phyloP scores from a whole-genome alignment of 441 rosid genomes.

The Hura crepitans region DNA sequence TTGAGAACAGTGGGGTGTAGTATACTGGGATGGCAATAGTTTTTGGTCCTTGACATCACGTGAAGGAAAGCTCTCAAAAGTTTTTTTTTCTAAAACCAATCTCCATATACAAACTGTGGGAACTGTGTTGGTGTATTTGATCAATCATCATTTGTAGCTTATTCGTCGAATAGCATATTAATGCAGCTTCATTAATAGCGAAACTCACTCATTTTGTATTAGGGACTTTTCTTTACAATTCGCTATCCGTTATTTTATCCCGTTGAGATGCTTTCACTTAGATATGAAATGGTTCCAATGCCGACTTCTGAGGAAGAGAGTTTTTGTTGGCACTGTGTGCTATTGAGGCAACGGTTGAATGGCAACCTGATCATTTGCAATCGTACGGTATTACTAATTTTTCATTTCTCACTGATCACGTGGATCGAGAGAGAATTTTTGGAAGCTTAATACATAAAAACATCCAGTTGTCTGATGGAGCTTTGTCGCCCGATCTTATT shows the following conservation, averaged over 20 bases:
- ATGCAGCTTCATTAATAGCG: background rate
- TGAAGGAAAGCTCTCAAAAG: background rate
- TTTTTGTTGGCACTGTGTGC: background rate
- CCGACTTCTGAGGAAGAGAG: background rate
- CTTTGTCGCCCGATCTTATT: too few relatives aligned
- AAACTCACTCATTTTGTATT: background rate
- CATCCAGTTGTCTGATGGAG: too few relatives aligned
- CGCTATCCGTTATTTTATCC: background rate
- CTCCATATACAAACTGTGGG: background rate
- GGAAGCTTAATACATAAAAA: too few relatives aligned
- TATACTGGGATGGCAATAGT: background rate
- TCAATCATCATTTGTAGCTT: slow-evolving; percentile 16
- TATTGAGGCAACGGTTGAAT: too few relatives aligned
- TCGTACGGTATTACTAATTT: too few relatives aligned
- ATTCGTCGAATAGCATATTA: background rate
- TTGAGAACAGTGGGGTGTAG: background rate
- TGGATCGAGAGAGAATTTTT: too few relatives aligned
- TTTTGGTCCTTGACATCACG: too few relatives aligned
- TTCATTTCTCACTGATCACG: too few relatives aligned
- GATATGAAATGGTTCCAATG: background rate
- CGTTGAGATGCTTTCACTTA: background rate
- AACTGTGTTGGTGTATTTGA: background rate
- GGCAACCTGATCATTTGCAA: too few relatives aligned
- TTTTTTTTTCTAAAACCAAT: background rate
- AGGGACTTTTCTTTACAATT: background rate